Evolutionary conservation across 2,329 filamentous ascomycete species (phyloP).

Genomic region (Coleophoma eucalyptorum): DNA sequence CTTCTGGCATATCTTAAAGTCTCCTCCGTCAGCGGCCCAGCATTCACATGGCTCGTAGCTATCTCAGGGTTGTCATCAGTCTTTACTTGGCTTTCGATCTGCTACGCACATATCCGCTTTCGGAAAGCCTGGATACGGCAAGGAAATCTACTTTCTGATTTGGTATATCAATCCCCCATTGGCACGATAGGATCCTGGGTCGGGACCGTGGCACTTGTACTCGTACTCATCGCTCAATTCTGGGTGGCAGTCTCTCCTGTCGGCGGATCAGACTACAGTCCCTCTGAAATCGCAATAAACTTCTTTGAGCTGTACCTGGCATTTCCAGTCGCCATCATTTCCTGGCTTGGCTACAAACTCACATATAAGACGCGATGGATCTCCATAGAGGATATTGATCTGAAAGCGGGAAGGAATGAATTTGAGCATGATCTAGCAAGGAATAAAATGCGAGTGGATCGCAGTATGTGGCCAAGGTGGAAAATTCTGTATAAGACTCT

Average conservation of each 20-base stretch:
- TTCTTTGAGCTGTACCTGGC: conserved; percentile 76
- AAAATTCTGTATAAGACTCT: conserved; percentile 72
- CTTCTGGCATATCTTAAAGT: conserved; percentile 76
- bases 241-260: conserved; percentile 80
- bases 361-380: conserved; percentile 68
- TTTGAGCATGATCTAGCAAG: conserved; percentile 75
- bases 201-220: conserved; percentile 52
- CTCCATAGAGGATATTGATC: conserved; percentile 70
- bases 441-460: conserved; percentile 74
- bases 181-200: conserved; percentile 60
- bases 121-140: conserved; percentile 68
- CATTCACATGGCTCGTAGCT: conserved; percentile 78
- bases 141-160: conserved; percentile 55
- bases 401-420: conserved; percentile 80
- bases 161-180: conserved; percentile 57
- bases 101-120: conserved; percentile 86
- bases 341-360: conserved; percentile 76
- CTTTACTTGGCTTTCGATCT: conserved; percentile 82
- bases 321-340: conserved; percentile 61
- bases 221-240: conserved; percentile 44
- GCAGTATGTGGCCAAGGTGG: conserved; percentile 67
- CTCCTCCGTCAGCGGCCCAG: conserved; percentile 44
- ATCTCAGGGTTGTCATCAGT: conserved; percentile 69
- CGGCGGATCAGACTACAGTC: conserved; percentile 41
- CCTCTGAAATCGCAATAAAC: conserved; percentile 46